Conservation (phyloP, 164 flowering plant genomes). For the Magnolia officinalis region DNA sequence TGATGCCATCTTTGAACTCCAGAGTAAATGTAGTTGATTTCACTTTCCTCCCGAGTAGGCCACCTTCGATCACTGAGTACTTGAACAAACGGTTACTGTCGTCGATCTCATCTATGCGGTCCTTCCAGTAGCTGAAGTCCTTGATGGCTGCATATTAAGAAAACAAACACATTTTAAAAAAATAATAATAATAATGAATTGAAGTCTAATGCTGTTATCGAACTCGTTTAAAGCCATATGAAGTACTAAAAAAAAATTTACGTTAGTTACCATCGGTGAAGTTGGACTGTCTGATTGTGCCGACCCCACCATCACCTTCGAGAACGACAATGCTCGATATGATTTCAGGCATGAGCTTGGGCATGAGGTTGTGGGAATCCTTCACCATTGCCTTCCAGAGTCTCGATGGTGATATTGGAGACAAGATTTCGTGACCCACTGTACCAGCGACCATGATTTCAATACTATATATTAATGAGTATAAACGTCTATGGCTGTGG, state of each 20-base stretch:
- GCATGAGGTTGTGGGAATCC: slow-evolving; percentile 3
- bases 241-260: not conserved
- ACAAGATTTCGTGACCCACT: not conserved
- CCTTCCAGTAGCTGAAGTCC: slow-evolving; percentile 1
- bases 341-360: slow-evolving; percentile 7
- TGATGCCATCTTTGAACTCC: no score
- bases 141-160: not conserved
- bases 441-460: not conserved
- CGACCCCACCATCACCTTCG: slow-evolving; percentile 3
- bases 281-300: not conserved
- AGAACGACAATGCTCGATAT: not conserved
- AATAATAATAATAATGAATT: no score
- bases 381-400: not conserved
- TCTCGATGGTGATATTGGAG: not conserved
- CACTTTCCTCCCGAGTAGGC: no score
- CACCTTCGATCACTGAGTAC: not conserved
- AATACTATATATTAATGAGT: not conserved
- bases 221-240: not conserved
- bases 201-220: not conserved
- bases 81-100: not conserved
- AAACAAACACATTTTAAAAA: not conserved
- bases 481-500: not conserved
- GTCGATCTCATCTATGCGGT: not conserved
- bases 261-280: not conserved
- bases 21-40: no score